Percentiles rank a stretch among this genome's conserved stretches.
These are phyloP conservation scores for Lentinula sp. DNA, from an alignment of 768 basidiomycete species.

Conservation along the genomic window DNA sequence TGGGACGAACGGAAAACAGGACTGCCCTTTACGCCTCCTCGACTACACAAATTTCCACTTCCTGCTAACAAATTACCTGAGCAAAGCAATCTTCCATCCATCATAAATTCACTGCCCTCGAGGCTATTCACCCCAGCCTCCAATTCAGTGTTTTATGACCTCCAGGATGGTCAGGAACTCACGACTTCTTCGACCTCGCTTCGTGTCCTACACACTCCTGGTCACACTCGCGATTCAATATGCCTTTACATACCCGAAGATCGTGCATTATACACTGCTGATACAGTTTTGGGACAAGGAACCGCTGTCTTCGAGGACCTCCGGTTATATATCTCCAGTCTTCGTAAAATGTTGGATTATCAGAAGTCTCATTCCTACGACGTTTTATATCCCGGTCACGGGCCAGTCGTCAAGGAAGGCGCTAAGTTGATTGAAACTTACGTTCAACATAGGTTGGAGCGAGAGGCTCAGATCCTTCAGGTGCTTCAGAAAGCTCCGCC, in stretches of 20 bases:
- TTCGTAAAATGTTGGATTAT: slow-evolving; percentile 52
- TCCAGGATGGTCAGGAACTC: slow-evolving; percentile 51
- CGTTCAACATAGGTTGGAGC: slow-evolving; percentile 72
- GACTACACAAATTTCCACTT: slow-evolving; percentile 68
- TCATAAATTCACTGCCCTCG: slow-evolving; percentile 33
- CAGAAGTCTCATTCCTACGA: slow-evolving; percentile 5
- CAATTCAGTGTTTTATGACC: slow-evolving; percentile 44
- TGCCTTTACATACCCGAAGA: slow-evolving; percentile 66
- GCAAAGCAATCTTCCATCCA: slow-evolving; percentile 31
- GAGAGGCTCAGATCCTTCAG: slow-evolving; percentile 73
- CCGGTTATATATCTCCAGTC: slow-evolving; percentile 56
- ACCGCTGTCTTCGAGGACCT: slow-evolving; percentile 89
- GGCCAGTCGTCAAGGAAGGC: slow-evolving; percentile 67
- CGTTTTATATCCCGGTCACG: slow-evolving; percentile 87
- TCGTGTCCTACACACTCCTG: slow-evolving; percentile 77
- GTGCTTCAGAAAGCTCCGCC: slow-evolving; percentile 35
- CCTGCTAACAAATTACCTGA: slow-evolving; percentile 13
- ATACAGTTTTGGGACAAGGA: slow-evolving; percentile 87
- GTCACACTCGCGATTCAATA: slow-evolving; percentile 87
- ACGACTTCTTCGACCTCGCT: slow-evolving; percentile 33
- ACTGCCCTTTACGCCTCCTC: slow-evolving; percentile 55
- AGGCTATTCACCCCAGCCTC: slow-evolving; percentile 41
- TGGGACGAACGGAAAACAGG: slow-evolving; percentile 48
- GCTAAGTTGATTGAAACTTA: slow-evolving; percentile 59
- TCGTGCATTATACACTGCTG: slow-evolving; percentile 79